A percentile compares a stretch with the other conserved stretches of the same genome.
Evolutionary conservation across 2,329 filamentous ascomycete genomes (phyloP).

Genomic region (Fusarium burgessii): DNA sequence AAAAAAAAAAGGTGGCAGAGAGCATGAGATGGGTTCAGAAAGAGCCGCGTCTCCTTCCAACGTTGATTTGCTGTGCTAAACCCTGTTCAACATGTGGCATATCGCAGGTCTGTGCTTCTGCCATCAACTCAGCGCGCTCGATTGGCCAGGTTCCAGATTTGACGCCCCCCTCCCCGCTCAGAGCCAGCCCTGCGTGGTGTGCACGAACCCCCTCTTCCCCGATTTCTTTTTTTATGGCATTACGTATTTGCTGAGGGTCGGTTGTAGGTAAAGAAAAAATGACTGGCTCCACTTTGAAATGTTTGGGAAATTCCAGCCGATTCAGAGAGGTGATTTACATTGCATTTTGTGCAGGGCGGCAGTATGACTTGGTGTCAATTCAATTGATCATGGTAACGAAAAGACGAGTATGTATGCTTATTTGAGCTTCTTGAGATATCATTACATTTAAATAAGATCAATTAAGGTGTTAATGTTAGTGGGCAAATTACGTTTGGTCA

Average conservation of each 20-base stretch:
- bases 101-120: slow-evolving; percentile 39
- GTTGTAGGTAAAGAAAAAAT: slow-evolving; percentile 22
- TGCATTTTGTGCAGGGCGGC: not conserved
- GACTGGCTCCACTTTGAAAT: slow-evolving; percentile 5
- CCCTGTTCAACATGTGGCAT: slow-evolving; percentile 51
- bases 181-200: slow-evolving; percentile 40
- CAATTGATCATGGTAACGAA: not conserved
- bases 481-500: not conserved
- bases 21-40: slow-evolving; percentile 29
- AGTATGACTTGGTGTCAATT: not conserved
- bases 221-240: slow-evolving; percentile 15
- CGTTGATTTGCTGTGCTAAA: slow-evolving; percentile 26
- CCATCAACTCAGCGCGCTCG: not conserved
- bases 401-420: not conserved
- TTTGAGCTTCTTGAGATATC: not conserved
- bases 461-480: not conserved
- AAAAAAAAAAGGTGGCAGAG: slow-evolving; percentile 5
- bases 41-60: slow-evolving; percentile 41
- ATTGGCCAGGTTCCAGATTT: not conserved
- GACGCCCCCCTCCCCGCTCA: slow-evolving; percentile 2
- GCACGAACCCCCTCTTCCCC: not conserved
- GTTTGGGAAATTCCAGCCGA: not conserved
- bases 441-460: not conserved
- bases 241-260: slow-evolving; percentile 12
- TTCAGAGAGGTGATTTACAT: not conserved